Evolutionary conservation across 805 yeast genomes (phyloP).

Genomic region (Yarrowia keelungensis): DNA sequence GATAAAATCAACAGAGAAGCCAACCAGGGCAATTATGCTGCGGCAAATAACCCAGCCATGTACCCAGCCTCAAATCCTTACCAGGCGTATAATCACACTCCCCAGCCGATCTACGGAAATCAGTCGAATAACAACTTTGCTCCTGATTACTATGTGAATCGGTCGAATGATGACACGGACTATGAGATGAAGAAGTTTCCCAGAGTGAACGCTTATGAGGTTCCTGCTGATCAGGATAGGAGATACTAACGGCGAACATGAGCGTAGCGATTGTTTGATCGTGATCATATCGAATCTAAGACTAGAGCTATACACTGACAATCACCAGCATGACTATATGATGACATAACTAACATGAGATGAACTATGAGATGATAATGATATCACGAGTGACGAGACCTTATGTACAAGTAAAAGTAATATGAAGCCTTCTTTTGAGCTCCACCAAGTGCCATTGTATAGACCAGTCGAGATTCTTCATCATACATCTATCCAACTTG

Average conservation of each 20-base stretch:
- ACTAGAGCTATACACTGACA: background rate
- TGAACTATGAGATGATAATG: too few species aligned
- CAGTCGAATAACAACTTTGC: constrained; percentile 19
- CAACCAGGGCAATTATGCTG: constrained; percentile 16
- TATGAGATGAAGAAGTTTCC: constrained; percentile 20
- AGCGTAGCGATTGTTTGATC: too few species aligned
- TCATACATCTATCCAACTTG: too few species aligned
- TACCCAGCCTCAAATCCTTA: constrained; percentile 16
- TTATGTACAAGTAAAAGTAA: too few species aligned
- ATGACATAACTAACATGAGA: background rate
- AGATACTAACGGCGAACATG: background rate
- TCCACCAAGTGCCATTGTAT: too few species aligned
- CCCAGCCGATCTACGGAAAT: constrained; percentile 6
- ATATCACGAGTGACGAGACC: too few species aligned
- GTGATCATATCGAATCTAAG: background rate
- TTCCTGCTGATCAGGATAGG: constrained; percentile 1
- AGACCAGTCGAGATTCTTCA: too few species aligned
- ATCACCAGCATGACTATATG: background rate
- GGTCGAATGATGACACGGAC: background rate
- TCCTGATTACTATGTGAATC: constrained; percentile 15
- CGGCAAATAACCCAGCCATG: constrained; percentile 34
- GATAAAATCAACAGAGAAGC: constrained; percentile 8
- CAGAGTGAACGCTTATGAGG: constrained; percentile 5
- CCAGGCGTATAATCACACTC: constrained; percentile 21
- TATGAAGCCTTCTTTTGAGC: too few species aligned